Percentiles rank a stretch among this genome's conserved stretches.
Evolutionary conservation across 257 asterid species (phyloP).

Genomic region (Cordia subcordata): DNA sequence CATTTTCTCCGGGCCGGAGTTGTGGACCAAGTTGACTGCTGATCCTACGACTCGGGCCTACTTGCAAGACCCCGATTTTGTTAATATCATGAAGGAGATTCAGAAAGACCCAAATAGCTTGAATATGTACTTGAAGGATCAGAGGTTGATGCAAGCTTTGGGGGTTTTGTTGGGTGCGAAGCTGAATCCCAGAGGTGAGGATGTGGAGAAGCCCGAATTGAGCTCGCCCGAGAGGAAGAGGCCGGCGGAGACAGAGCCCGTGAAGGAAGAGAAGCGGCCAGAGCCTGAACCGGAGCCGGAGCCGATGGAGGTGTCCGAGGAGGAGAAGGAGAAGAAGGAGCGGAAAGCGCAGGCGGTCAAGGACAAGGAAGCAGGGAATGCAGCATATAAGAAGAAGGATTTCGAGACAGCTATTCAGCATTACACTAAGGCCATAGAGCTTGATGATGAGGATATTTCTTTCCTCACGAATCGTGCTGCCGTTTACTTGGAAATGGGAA

Average conservation of each 20-base stretch:
- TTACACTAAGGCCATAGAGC: slow-evolving; percentile 69
- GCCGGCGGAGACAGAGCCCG: slow-evolving; percentile 39
- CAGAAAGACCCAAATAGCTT: slow-evolving; percentile 67
- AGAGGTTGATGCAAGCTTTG: slow-evolving; percentile 81
- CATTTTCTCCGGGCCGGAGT: slow-evolving; percentile 78
- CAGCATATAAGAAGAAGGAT: slow-evolving; percentile 87
- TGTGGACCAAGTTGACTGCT: slow-evolving; percentile 76
- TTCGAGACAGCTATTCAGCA: slow-evolving; percentile 76
- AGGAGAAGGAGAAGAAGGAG: slow-evolving; percentile 53
- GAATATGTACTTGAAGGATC: slow-evolving; percentile 69
- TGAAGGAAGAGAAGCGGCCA: slow-evolving; percentile 50
- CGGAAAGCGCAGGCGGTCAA: slow-evolving; percentile 55
- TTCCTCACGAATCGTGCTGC: slow-evolving; percentile 93
- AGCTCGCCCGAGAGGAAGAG: slow-evolving; percentile 46
- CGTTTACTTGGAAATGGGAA: slow-evolving; percentile 89
- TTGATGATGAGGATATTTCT: slow-evolving; percentile 73
- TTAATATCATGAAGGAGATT: slow-evolving; percentile 80
- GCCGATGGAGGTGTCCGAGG: slow-evolving; percentile 42
- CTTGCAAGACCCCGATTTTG: slow-evolving; percentile 76
- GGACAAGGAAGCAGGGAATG: slow-evolving; percentile 89
- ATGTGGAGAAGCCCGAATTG: slow-evolving; percentile 36
- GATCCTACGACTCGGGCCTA: slow-evolving; percentile 60
- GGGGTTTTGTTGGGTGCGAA: slow-evolving; percentile 70
- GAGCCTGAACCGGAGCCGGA: slow-evolving; percentile 47
- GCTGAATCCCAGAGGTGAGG: slow-evolving; percentile 52